Base-by-base conservation (phyloP, 2,329 filamentous ascomycete genomes). In the Alternaria dauci region DNA sequence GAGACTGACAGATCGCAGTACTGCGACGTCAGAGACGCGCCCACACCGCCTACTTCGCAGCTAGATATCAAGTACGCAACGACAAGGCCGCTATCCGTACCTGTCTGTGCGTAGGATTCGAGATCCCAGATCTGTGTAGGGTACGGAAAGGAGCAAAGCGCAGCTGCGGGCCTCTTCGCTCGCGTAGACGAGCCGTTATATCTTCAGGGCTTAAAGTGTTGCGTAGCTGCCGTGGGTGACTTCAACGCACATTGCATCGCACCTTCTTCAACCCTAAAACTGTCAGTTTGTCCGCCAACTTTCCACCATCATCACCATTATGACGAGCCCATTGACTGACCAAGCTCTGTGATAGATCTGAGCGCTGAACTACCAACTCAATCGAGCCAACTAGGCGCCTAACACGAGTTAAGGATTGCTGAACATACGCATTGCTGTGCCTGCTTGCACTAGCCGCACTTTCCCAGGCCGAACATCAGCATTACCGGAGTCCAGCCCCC, bases 71-170 rank as follows among this genome's bases (percentile, higher is more conserved):
- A 69, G 71, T 61, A 69, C 53, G 61, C 44, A 62, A 58, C 55
- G 66, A 62, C 63, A 58, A 69, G 70, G 66, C 62, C 63, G 61
- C 56, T 55, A 52, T 58, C 62, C 62, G 67, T 70, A 65, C 69
- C 70, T 74, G 75, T 74, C 74, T 69, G 74, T 76, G 73, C 74
- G 71, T 56, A 63, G 61, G 69, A 72, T 72, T 74, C 63, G 66
- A 76, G 36, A 52, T 47, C 51, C 47, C 47, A 46, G 71, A 75
- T 77, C 74, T 76, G 73, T 74, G 75, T 71, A 73, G 75, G 71
- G 71, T 52, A 59, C 69, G 72, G 73, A 69, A 78, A 75, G 71
- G 75, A 78, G 74, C 74, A 76, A 76, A 76, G 73, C 62, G 69
- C 70, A 70, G 67, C 58, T 57, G 59, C 63, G 63, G 71, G 68